A percentile compares a stretch with the other conserved stretches of the same genome.
These are phyloP conservation scores for Annulohypoxylon moriforme DNA, from an alignment of 495 filamentous ascomycete genomes.

Conservation along the genomic window DNA sequence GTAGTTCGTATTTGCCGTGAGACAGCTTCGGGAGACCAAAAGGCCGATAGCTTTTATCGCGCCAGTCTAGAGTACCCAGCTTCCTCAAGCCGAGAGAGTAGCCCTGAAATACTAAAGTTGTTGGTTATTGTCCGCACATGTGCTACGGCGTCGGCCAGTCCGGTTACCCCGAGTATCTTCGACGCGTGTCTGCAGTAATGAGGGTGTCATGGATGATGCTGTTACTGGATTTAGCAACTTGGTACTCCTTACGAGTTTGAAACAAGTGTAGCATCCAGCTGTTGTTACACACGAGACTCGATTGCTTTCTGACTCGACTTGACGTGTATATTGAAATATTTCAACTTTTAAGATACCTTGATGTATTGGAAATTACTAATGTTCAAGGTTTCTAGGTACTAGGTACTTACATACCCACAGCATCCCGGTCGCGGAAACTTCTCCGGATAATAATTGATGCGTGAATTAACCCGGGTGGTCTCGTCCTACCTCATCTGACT, in stretches of 20 bases:
- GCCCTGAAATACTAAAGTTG: background rate
- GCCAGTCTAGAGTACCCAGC: background rate
- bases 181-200: conserved; percentile 20
- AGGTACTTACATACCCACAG: background rate
- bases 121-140: background rate
- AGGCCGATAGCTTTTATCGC: background rate
- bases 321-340: background rate
- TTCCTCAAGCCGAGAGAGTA: background rate
- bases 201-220: background rate
- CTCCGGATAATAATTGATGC: conserved; percentile 2
- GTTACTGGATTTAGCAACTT: background rate
- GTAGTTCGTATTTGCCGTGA: background rate
- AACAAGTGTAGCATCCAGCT: background rate
- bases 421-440: background rate
- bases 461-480: background rate
- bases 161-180: background rate
- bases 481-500: background rate
- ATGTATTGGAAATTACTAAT: no score
- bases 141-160: conserved; percentile 2
- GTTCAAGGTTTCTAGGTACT: no score
- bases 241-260: background rate
- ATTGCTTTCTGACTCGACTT: background rate
- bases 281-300: background rate
- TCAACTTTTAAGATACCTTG: background rate
- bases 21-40: background rate